Conservation (phyloP, 345 rosid species). For the Bruguiera sexangula region DNA sequence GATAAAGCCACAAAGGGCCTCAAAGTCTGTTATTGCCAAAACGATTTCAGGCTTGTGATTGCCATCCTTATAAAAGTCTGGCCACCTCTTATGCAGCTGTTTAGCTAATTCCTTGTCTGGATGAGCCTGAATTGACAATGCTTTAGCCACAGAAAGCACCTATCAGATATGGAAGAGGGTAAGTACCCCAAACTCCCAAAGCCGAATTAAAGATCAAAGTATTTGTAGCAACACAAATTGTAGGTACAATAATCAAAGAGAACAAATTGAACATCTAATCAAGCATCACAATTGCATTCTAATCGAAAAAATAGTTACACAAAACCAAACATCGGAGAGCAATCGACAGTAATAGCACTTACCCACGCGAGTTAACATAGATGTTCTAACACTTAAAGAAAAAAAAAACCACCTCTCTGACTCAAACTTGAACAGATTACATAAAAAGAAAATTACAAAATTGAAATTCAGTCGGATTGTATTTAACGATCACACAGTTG, state of each 20-base stretch:
- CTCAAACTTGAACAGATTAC: no score
- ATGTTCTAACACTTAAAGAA: no score
- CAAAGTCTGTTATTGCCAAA: slow-evolving; percentile 83
- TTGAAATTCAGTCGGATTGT: no score
- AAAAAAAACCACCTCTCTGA: no score
- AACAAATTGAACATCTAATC: background rate
- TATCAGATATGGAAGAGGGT: slow-evolving; percentile 18
- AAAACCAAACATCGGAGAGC: no score
- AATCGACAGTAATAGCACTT: no score
- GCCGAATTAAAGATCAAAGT: no score
- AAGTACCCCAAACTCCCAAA: background rate
- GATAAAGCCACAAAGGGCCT: slow-evolving; percentile 89
- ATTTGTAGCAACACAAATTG: background rate
- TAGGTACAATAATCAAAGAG: background rate
- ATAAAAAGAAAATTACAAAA: no score
- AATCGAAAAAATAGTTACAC: background rate
- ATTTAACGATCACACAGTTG: no score
- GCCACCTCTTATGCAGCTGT: slow-evolving; percentile 67
- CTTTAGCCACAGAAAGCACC: slow-evolving; percentile 92
- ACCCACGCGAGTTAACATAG: no score
- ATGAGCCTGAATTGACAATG: slow-evolving; percentile 95
- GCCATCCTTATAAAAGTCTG: slow-evolving; percentile 73
- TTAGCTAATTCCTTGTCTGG: slow-evolving; percentile 83
- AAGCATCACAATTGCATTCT: background rate
- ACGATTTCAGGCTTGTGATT: slow-evolving; percentile 99